These are phyloP conservation scores for Agrostemma githago DNA, from an alignment of 148 eudicot genomes.

Conservation along the genomic window DNA sequence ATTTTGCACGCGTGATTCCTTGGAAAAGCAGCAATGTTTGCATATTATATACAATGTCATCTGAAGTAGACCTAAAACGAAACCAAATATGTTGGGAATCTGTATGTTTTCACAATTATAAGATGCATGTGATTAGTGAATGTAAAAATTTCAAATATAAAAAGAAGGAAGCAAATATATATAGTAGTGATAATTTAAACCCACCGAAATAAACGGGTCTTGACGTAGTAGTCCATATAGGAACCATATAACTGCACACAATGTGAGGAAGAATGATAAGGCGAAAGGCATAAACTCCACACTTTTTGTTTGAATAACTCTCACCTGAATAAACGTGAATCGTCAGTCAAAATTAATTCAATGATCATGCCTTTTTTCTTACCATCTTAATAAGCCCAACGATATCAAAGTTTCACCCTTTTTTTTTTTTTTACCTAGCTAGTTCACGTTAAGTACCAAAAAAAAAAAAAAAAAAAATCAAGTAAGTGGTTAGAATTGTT, in stretches of 20 bases:
- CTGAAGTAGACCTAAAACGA: slow-evolving; percentile 45
- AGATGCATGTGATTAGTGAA: slow-evolving; percentile 12
- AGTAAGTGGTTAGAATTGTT: not conserved
- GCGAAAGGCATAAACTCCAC: slow-evolving; percentile 68
- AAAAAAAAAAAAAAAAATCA: not conserved
- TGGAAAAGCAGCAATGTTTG: slow-evolving; percentile 29
- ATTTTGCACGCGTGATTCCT: not conserved
- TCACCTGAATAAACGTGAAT: slow-evolving; percentile 29
- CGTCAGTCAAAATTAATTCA: too few relatives aligned
- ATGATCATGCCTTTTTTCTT: too few relatives aligned
- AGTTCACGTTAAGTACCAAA: too few relatives aligned
- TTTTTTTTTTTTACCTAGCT: too few relatives aligned
- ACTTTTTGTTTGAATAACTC: slow-evolving; percentile 53
- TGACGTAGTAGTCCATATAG: slow-evolving; percentile 39
- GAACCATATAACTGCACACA: slow-evolving; percentile 65
- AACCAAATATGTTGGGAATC: slow-evolving; percentile 37
- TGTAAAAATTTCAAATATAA: not conserved
- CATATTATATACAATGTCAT: slow-evolving; percentile 42
- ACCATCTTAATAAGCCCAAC: too few relatives aligned
- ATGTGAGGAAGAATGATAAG: slow-evolving; percentile 56
- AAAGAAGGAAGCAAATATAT: too few relatives aligned
- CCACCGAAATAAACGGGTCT: slow-evolving; percentile 52
- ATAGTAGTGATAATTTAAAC: not conserved
- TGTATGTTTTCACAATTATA: not conserved
- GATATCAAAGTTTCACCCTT: too few relatives aligned